Evolutionary conservation across 345 rosid species (phyloP).

Genomic region (Hirschfeldia incana): DNA sequence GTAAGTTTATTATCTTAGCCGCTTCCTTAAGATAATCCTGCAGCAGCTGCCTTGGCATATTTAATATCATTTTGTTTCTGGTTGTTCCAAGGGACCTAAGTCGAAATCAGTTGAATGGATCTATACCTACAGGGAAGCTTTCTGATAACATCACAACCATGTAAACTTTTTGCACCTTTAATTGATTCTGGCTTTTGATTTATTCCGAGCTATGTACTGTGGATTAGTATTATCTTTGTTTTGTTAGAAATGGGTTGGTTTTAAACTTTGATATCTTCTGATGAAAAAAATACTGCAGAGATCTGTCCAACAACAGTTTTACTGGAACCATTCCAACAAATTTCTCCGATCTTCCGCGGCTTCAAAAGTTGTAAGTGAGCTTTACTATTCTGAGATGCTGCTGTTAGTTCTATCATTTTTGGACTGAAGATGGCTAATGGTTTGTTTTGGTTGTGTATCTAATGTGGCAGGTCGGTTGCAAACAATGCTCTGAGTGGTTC

Average conservation of each 20-base stretch:
- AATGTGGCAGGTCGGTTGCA: constrained; percentile 70
- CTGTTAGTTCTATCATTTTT: constrained; percentile 1
- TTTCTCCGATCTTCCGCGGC: constrained; percentile 64
- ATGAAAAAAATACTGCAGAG: constrained; percentile 49
- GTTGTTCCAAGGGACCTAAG: constrained; percentile 66
- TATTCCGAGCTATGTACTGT: background rate
- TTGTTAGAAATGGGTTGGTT: constrained; percentile 2
- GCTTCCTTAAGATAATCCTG: constrained; percentile 13
- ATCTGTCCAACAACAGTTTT: constrained; percentile 68
- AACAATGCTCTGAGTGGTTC: constrained; percentile 77
- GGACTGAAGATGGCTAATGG: constrained; percentile 15
- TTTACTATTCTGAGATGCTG: background rate
- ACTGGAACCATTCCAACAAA: constrained; percentile 69
- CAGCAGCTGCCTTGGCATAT: background rate
- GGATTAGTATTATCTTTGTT: background rate
- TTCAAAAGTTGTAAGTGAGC: constrained; percentile 69
- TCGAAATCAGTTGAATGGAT: constrained; percentile 69
- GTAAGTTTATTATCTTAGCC: constrained; percentile 48
- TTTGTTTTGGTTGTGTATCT: constrained; percentile 27
- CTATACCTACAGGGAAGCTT: constrained; percentile 67
- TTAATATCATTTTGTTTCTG: constrained; percentile 13
- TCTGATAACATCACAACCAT: constrained; percentile 77
- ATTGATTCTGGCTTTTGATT: constrained; percentile 8
- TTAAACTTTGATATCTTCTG: constrained; percentile 12
- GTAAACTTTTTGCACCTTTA: constrained; percentile 45